Base-by-base conservation (phyloP, 192 early-diverging fungal species). In the Entomortierella chlamydospora region DNA sequence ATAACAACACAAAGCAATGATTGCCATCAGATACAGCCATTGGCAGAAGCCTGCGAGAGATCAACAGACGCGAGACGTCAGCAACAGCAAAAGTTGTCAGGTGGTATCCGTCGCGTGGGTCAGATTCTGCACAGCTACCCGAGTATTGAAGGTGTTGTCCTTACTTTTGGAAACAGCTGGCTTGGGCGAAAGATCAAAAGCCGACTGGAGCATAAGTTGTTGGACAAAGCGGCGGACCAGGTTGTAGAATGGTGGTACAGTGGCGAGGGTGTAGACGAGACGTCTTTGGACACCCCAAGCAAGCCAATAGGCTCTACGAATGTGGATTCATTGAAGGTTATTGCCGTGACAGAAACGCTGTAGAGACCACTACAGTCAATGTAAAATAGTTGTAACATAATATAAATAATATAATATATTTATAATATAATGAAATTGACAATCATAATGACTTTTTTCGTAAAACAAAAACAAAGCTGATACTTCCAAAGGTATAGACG, bases 171-270 rank as follows among this genome's bases (percentile, higher is more conserved):
- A 11, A 63, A 68, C 49, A 64, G 33, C 30, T 79, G 76, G 76
- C 28, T 79, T 17, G 76, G 76, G 3, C 67, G 53, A 56, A 70
- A 53, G 63, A 57, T 79, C 52, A 62, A 43, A 41, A 41, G 13
- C 43, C 68, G 68, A 2, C 25, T 79, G 18, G 68, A 79, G 39
- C 67, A 70, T 0, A 79, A 61, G 33, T 10, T 79, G 41, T 20
- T 47, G 15, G 68, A 79, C 15, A 41, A 39, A 26, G 74, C 63
- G 22, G 67, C 76, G 7, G 68, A 58, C 20, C 76, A 79, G 20
- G 68, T 66, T 4, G 76, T 79, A 23, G 56, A 65, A 12, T 79
- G 76, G 76, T 79, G 76, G 76, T 69, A 61, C 23, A 12, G 15
- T 2, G 55, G 30, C 22, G 69, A 33, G 1, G 45, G 43, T 4